Conservation (phyloP, 495 filamentous ascomycete species). For the Penicillium taxi region DNA sequence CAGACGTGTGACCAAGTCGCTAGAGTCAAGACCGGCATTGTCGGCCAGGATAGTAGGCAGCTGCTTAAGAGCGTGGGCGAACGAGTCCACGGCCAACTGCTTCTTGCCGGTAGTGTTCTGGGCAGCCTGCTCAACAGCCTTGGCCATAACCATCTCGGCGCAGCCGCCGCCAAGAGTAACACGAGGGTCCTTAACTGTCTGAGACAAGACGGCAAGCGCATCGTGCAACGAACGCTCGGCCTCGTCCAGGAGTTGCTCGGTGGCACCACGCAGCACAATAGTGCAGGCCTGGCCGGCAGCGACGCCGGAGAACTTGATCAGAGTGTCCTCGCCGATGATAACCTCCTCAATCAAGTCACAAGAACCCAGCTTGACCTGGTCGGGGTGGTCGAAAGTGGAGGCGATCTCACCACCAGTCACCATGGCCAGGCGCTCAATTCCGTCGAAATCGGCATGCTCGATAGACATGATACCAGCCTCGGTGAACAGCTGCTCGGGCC, state of each 20-base stretch:
- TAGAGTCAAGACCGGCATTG: conserved; percentile 92
- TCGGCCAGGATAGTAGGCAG: conserved; percentile 95
- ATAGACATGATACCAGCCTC: conserved; percentile 97
- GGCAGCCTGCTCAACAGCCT: conserved; percentile 89
- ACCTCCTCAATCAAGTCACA: conserved; percentile 97
- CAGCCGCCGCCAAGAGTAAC: conserved; percentile 93
- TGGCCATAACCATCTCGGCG: conserved; percentile 98
- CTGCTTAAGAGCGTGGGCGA: conserved; percentile 81
- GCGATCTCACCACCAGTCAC: conserved; percentile 97
- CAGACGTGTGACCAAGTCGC: conserved; percentile 84
- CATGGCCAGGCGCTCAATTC: conserved; percentile 87
- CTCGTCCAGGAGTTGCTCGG: conserved; percentile 93
- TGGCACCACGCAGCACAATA: conserved; percentile 91
- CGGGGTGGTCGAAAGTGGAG: conserved; percentile 95
- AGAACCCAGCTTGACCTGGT: conserved; percentile 88
- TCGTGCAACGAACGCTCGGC: conserved; percentile 94
- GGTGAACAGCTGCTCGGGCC: conserved; percentile 97
- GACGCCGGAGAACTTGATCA: conserved; percentile 96
- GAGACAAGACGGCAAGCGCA: conserved; percentile 91
- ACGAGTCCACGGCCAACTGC: conserved; percentile 84
- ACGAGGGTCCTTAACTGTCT: conserved; percentile 89
- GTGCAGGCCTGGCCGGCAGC: conserved; percentile 93
- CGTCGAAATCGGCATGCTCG: conserved; percentile 98
- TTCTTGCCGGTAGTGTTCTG: conserved; percentile 95
- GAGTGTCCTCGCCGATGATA: conserved; percentile 92